Evolutionary conservation across 768 basidiomycete genomes (phyloP).

Genomic region (Symmetrospora coprosmae): DNA sequence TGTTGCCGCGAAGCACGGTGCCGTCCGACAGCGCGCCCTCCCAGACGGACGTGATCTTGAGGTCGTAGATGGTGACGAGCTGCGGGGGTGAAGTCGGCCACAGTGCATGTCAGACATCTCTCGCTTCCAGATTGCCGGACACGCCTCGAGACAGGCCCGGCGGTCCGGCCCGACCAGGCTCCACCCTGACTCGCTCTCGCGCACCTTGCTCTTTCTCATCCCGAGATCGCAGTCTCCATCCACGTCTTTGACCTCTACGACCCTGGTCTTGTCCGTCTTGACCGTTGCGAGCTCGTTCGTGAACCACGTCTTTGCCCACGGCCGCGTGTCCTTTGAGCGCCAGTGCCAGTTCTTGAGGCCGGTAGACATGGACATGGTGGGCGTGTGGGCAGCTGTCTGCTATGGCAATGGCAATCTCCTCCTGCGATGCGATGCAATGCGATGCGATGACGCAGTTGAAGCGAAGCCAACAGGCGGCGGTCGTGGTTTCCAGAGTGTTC

Average conservation of each 20-base stretch:
- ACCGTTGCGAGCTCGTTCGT: conserved; percentile 13
- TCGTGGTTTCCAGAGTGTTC: too few relatives aligned
- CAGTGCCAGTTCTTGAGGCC: conserved; percentile 32
- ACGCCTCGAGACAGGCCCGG: too few relatives aligned
- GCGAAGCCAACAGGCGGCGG: too few relatives aligned
- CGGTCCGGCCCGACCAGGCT: too few relatives aligned
- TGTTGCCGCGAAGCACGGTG: conserved; percentile 12
- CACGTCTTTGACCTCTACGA: conserved; percentile 25
- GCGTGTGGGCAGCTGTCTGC: neutral
- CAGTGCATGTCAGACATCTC: neutral
- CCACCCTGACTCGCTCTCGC: too few relatives aligned
- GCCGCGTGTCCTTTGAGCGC: conserved; percentile 24
- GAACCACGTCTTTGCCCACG: conserved; percentile 30
- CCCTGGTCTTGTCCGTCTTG: conserved; percentile 22
- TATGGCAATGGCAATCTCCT: too few relatives aligned
- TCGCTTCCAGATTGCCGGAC: too few relatives aligned
- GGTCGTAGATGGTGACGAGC: conserved; percentile 32
- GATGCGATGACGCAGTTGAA: too few relatives aligned
- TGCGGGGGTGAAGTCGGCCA: neutral
- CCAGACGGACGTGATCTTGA: conserved; percentile 24
- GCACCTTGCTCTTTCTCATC: conserved; percentile 25
- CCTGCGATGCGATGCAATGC: too few relatives aligned
- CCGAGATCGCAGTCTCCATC: conserved; percentile 31
- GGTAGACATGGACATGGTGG: conserved; percentile 1
- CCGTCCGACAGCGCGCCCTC: neutral